Evolutionary conservation across 768 basidiomycete genomes (phyloP).

Genomic region (Naematelia aurantialba): DNA sequence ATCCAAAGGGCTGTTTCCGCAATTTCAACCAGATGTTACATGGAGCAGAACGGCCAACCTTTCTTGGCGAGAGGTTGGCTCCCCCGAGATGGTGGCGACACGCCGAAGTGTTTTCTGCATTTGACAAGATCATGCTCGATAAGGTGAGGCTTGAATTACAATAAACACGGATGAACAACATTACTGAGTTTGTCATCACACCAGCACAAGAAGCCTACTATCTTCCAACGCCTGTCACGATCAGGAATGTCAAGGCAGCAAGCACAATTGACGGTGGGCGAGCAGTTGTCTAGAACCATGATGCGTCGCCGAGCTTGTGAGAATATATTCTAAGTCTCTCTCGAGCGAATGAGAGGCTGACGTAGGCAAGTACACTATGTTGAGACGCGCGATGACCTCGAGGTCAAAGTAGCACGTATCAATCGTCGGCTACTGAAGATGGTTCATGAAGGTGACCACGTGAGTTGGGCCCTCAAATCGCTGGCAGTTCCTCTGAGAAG

Average conservation of each 20-base stretch:
- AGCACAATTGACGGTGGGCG: constrained; percentile 70
- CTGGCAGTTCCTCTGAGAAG: constrained; percentile 5
- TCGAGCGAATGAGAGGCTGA: not conserved
- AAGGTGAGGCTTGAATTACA: constrained; percentile 56
- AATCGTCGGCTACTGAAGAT: constrained; percentile 35
- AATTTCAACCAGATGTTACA: constrained; percentile 87
- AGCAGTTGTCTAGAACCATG: constrained; percentile 78
- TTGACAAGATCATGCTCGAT: constrained; percentile 79
- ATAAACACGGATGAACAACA: not conserved
- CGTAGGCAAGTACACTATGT: constrained; percentile 68
- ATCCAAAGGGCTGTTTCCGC: constrained; percentile 85
- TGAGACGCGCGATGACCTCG: constrained; percentile 86
- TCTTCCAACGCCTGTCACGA: constrained; percentile 76
- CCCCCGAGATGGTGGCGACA: constrained; percentile 94
- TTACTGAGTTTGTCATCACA: not conserved
- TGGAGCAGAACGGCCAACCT: constrained; percentile 70
- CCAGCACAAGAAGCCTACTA: constrained; percentile 83
- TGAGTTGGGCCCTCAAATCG: constrained; percentile 12
- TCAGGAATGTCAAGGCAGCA: constrained; percentile 68
- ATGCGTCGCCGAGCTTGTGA: constrained; percentile 75
- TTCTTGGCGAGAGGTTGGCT: constrained; percentile 80
- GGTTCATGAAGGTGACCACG: constrained; percentile 39
- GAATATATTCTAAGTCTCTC: constrained; percentile 3
- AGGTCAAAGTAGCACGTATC: constrained; percentile 61
- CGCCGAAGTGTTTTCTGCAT: constrained; percentile 82